These are phyloP conservation scores for Selaginella tamariscina DNA, from an alignment of 75 land plant genomes.

Conservation along the genomic window DNA sequence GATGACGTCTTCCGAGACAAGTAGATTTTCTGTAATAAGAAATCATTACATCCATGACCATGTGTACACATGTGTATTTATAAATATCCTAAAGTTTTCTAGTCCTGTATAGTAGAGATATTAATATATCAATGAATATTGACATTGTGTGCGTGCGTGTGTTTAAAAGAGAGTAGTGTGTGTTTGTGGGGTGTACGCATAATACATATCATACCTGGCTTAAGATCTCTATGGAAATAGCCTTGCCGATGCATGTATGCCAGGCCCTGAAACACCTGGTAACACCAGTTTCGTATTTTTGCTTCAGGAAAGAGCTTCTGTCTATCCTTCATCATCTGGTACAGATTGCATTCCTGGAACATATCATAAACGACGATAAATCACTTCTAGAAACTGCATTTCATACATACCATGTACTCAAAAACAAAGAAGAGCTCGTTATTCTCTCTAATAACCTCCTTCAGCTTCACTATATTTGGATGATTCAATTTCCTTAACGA, in stretches of 20 bases:
- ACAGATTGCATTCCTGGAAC: constrained; percentile 11
- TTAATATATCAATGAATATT: too few species aligned
- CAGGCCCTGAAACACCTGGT: constrained; percentile 7
- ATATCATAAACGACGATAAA: too few species aligned
- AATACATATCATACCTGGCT: constrained; percentile 4
- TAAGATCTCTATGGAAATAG: constrained; percentile 10
- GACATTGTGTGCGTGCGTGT: too few species aligned
- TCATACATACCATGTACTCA: constrained; percentile 13
- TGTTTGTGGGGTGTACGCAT: too few species aligned
- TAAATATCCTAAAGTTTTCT: too few species aligned
- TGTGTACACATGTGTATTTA: too few species aligned
- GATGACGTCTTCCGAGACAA: background rate
- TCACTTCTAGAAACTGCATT: too few species aligned
- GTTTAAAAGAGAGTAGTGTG: too few species aligned
- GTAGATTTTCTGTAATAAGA: constrained; percentile 1
- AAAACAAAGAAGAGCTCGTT: constrained; percentile 8
- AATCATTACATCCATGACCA: too few species aligned
- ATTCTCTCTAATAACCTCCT: constrained; percentile 8
- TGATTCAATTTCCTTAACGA: constrained; percentile 3
- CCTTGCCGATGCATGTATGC: constrained; percentile 10
- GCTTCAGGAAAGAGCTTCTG: background rate
- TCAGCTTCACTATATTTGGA: constrained; percentile 9
- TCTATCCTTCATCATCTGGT: constrained; percentile 13
- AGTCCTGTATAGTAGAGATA: too few species aligned
- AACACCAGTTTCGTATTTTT: constrained; percentile 9